A percentile compares a stretch with the other conserved stretches of the same genome.
Conservation (phyloP, 148 eudicot species). For the Chenopodium formosanum region DNA sequence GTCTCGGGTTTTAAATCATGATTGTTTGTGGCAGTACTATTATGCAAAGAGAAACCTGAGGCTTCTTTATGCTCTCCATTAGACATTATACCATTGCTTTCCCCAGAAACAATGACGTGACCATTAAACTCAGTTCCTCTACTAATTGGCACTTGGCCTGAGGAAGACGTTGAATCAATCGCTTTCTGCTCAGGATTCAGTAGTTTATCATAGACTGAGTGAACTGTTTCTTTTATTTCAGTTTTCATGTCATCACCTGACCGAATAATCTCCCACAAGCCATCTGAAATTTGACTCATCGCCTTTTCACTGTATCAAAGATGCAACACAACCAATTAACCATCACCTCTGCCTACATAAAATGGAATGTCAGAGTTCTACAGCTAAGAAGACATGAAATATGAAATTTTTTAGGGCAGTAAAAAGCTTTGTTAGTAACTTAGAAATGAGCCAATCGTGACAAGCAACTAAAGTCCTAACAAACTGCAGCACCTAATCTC, state of each 20-base stretch:
- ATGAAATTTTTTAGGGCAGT: background rate
- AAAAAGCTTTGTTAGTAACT: background rate
- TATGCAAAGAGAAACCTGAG: conserved; percentile 45
- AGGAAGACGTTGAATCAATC: conserved; percentile 28
- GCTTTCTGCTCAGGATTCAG: conserved; percentile 40
- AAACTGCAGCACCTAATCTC: background rate
- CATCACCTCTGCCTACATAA: conserved; percentile 3
- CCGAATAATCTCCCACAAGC: conserved; percentile 70
- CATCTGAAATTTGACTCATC: conserved; percentile 67
- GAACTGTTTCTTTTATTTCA: conserved; percentile 75
- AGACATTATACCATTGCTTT: conserved; percentile 29
- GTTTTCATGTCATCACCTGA: conserved; percentile 61
- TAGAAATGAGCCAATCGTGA: background rate
- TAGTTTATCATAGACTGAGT: conserved; percentile 58
- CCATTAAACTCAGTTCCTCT: conserved; percentile 25
- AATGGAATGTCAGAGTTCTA: background rate
- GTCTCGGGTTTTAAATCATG: conserved; percentile 24
- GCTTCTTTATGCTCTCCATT: conserved; percentile 44
- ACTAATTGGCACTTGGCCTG: conserved; percentile 21
- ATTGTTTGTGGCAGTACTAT: conserved; percentile 23
- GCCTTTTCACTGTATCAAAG: conserved; percentile 52
- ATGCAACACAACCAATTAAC: conserved; percentile 5
- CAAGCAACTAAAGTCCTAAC: background rate
- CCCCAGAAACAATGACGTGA: conserved; percentile 23
- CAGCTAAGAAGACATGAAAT: background rate